Evolutionary conservation across 768 basidiomycete genomes (phyloP).

Genomic region (Leucocoprinus leucothites): DNA sequence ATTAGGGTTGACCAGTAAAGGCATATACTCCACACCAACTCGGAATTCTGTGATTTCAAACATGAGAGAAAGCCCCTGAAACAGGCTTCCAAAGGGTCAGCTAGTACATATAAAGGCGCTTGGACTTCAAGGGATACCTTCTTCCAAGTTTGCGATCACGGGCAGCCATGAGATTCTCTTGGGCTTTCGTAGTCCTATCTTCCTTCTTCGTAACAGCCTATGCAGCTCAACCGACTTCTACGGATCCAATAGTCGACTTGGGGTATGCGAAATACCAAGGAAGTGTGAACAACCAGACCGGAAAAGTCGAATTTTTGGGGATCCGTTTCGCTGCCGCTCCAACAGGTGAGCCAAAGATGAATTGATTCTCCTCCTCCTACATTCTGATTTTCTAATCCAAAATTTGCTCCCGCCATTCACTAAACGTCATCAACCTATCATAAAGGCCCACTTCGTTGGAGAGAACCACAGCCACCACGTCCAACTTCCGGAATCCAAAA

Average conservation of each 20-base stretch:
- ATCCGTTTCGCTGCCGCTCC: constrained; percentile 51
- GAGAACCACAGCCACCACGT: constrained; percentile 16
- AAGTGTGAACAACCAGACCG: constrained; percentile 26
- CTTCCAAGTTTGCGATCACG: too few species aligned
- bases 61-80: too few species aligned
- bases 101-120: too few species aligned
- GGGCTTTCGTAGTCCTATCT: background rate
- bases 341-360: constrained; percentile 26
- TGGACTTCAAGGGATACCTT: too few species aligned
- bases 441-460: constrained; percentile 22
- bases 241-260: constrained; percentile 28
- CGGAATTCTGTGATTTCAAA: too few species aligned
- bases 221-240: background rate
- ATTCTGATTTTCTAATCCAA: too few species aligned
- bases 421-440: too few species aligned
- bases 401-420: too few species aligned
- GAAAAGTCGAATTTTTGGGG: constrained; percentile 35
- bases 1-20: too few species aligned
- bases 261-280: constrained; percentile 46
- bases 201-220: background rate
- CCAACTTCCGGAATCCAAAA: background rate
- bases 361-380: background rate
- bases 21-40: too few species aligned
- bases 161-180: too few species aligned
- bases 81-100: too few species aligned